Percentiles rank a stretch among this genome's conserved stretches.
phyloP scores from a whole-genome alignment of 768 basidiomycete species.

The Collybia sp. region DNA sequence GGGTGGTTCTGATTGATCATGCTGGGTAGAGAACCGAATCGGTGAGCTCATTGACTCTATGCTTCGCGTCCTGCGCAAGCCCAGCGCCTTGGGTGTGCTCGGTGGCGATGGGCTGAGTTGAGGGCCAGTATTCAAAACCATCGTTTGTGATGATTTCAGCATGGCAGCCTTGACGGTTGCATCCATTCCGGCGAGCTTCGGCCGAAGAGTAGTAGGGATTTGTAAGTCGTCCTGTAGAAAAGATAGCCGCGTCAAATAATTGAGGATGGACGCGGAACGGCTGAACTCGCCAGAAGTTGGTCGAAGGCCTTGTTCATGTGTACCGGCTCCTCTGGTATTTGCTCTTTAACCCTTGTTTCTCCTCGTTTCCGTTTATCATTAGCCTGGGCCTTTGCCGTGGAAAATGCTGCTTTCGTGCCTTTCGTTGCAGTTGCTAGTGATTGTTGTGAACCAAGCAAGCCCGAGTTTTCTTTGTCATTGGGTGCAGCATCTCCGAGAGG shows the following conservation, averaged over 20 bases:
- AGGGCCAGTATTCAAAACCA: conserved; percentile 37
- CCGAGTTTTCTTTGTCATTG: conserved; percentile 72
- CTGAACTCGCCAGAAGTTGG: conserved; percentile 62
- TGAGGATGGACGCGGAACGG: background rate
- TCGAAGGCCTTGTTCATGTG: conserved; percentile 74
- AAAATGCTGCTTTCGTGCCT: conserved; percentile 8
- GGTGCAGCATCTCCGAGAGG: conserved; percentile 38
- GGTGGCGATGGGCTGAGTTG: conserved; percentile 25
- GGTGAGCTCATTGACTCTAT: conserved; percentile 66
- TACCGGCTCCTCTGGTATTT: conserved; percentile 19
- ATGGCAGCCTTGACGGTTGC: conserved; percentile 86
- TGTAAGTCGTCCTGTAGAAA: conserved; percentile 76
- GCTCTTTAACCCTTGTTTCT: conserved; percentile 27
- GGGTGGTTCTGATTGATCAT: conserved; percentile 35
- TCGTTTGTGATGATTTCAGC: conserved; percentile 78
- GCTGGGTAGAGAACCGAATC: conserved; percentile 33
- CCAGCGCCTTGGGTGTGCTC: conserved; percentile 41
- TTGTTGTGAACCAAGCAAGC: conserved; percentile 28
- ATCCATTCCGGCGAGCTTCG: conserved; percentile 79
- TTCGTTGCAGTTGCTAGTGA: conserved; percentile 9
- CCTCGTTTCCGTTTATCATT: conserved; percentile 35
- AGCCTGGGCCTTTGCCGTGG: conserved; percentile 24
- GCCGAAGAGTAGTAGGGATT: conserved; percentile 73
- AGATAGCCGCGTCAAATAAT: conserved; percentile 4
- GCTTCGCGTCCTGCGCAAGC: conserved; percentile 65